A percentile compares a stretch with the other conserved stretches of the same genome.
phyloP scores from a whole-genome alignment of 768 basidiomycete genomes.

The Russula abietina region DNA sequence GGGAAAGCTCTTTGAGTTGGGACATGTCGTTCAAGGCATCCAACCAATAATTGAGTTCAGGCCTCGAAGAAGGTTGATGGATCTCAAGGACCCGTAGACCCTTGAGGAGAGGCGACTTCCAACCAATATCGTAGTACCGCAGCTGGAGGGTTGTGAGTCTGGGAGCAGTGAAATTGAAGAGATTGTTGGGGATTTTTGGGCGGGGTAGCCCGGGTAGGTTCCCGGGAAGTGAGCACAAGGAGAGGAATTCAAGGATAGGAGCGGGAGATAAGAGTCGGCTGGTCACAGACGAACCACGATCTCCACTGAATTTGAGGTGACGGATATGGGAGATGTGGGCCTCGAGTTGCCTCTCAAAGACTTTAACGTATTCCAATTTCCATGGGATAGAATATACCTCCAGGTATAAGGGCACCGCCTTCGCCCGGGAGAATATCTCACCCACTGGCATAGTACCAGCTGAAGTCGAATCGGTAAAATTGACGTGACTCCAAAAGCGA shows the following conservation, averaged over 20 bases:
- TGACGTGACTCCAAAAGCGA: constrained; percentile 12
- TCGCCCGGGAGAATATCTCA: constrained; percentile 12
- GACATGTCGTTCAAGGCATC: neutral
- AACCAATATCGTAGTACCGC: neutral
- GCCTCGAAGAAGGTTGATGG: neutral
- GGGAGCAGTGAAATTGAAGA: neutral
- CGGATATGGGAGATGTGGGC: constrained; percentile 1
- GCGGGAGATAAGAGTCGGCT: neutral
- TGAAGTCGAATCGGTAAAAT: neutral
- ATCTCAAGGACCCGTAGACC: neutral
- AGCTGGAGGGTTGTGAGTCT: neutral
- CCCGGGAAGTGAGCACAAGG: no score
- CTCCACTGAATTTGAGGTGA: neutral
- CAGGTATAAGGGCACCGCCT: constrained; percentile 1
- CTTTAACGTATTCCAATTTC: neutral
- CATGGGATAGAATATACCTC: neutral
- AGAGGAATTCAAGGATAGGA: neutral
- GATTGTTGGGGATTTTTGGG: neutral
- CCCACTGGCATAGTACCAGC: neutral
- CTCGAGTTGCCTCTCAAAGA: neutral
- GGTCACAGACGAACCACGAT: neutral
- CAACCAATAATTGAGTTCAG: neutral
- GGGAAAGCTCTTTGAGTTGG: neutral
- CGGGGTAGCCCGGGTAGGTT: no score
- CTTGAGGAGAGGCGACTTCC: neutral